Conservation (phyloP, 345 rosid species). For the Abelmoschus esculentus region DNA sequence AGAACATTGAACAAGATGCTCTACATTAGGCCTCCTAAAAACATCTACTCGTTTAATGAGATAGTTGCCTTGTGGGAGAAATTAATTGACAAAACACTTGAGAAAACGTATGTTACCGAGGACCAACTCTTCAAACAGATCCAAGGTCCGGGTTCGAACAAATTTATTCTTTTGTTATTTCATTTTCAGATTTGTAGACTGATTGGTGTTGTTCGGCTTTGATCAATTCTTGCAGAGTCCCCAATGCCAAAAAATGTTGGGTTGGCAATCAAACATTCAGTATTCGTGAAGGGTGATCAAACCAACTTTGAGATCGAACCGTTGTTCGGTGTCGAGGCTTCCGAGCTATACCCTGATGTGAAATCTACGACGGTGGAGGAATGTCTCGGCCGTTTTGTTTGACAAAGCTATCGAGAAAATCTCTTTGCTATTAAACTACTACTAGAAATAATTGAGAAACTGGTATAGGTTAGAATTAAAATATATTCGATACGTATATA, state of each 20-base stretch:
- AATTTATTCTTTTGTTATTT: not conserved
- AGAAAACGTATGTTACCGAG: slow-evolving; percentile 46
- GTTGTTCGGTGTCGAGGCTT: slow-evolving; percentile 68
- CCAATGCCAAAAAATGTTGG: slow-evolving; percentile 40
- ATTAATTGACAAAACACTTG: slow-evolving; percentile 51
- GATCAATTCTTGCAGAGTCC: slow-evolving; percentile 34
- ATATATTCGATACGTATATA: no score
- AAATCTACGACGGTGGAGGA: slow-evolving; percentile 65
- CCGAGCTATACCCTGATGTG: slow-evolving; percentile 72
- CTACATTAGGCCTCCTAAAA: slow-evolving; percentile 55
- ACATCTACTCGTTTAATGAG: slow-evolving; percentile 50
- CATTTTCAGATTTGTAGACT: not conserved
- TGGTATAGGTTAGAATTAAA: no score
- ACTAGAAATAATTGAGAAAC: not conserved
- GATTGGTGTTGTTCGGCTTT: not conserved
- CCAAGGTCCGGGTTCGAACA: slow-evolving; percentile 43
- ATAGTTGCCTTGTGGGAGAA: slow-evolving; percentile 57
- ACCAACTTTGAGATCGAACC: slow-evolving; percentile 62
- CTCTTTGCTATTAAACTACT: not conserved
- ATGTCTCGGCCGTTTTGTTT: slow-evolving; percentile 47
- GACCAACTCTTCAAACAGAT: slow-evolving; percentile 44
- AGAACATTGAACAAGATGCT: slow-evolving; percentile 52
- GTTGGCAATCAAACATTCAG: slow-evolving; percentile 44
- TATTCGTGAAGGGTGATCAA: slow-evolving; percentile 65
- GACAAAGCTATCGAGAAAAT: not conserved